Conservation (phyloP, 805 yeast species). For the Lachancea sp. region DNA sequence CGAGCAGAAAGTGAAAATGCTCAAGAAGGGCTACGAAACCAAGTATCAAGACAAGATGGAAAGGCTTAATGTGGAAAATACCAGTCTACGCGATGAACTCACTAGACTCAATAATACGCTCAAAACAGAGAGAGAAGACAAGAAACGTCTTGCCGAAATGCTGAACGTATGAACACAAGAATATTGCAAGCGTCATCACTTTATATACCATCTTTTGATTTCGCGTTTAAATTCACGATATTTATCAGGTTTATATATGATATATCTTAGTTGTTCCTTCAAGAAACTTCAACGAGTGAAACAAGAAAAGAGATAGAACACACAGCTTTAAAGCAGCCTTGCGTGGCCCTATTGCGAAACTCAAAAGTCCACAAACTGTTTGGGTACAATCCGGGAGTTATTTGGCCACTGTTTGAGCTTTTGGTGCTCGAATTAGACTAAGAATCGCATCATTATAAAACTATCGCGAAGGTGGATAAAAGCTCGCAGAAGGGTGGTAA, state of each 20-base stretch:
- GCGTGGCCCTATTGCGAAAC: not conserved
- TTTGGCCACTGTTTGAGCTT: too few relatives aligned
- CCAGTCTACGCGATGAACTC: slow-evolving; percentile 44
- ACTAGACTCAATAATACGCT: slow-evolving; percentile 45
- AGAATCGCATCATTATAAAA: not conserved
- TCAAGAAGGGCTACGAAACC: slow-evolving; percentile 52
- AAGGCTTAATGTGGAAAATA: slow-evolving; percentile 38
- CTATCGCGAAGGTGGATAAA: not conserved
- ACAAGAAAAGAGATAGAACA: not conserved
- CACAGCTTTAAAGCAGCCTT: not conserved
- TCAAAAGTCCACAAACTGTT: too few relatives aligned
- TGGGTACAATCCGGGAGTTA: too few relatives aligned
- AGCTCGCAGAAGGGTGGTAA: not conserved
- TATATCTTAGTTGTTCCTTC: not conserved
- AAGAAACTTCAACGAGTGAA: not conserved
- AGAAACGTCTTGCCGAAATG: slow-evolving; percentile 47
- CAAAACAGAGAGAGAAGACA: slow-evolving; percentile 49
- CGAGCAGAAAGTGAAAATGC: slow-evolving; percentile 57
- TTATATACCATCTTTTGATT: not conserved
- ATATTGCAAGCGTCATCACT: not conserved
- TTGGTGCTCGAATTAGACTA: not conserved
- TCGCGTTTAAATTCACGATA: too few relatives aligned
- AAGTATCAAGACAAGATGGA: slow-evolving; percentile 44
- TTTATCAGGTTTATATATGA: not conserved
- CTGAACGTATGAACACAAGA: slow-evolving; percentile 33